Evolutionary conservation across 768 basidiomycete genomes (phyloP), one percentile per base, ranked within the genome.

Genomic region (Boletus eberwhitei): DNA sequence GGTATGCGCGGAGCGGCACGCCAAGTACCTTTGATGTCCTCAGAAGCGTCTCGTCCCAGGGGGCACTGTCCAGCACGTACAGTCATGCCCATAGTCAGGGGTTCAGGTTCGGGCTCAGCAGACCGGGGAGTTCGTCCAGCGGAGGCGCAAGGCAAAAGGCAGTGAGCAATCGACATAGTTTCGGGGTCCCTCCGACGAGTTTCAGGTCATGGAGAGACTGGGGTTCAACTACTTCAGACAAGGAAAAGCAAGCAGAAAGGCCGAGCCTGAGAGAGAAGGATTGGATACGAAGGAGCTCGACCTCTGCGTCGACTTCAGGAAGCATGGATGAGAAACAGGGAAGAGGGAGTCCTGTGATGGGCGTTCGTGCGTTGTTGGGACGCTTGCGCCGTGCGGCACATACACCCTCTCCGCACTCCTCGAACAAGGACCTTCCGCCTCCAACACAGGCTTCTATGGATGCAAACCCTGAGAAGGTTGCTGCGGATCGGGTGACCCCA

Each of bases 1-100:
- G 60, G 16, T 60, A 64, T 46, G 35, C 65, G 6, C 56, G 65
- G n/a, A 70, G 68, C 35, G 58, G 38, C 22, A 62, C 68, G 2
- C 57, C 63, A 21, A 68, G 52, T n/a, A 71, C 60, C 38, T 59
- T 70, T 11, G 63, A 69, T 21, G 48, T 53, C 21, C 50, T 71
- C 12, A 41, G 65, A 44, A 70, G 70, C 14, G 66, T 71, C n/a
- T 67, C 68, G 4, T 70, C 70, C 2, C 67, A 71, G 16, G 70
- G 70, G 5, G 67, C 60, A 24, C 22, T 71, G 16, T 67, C 65
- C 12, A 67, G 58, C 36, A 36, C 42, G 22, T 51, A 65, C 32
- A 59, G 53, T 19, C 59, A 61, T 16, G 59, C 60, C 17, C 64
- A 57, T n/a, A 34, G 54, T 38, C 60, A 57, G 9, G 57, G 64